Conservation (phyloP, 768 basidiomycete genomes). For the Serpula lacrymans region DNA sequence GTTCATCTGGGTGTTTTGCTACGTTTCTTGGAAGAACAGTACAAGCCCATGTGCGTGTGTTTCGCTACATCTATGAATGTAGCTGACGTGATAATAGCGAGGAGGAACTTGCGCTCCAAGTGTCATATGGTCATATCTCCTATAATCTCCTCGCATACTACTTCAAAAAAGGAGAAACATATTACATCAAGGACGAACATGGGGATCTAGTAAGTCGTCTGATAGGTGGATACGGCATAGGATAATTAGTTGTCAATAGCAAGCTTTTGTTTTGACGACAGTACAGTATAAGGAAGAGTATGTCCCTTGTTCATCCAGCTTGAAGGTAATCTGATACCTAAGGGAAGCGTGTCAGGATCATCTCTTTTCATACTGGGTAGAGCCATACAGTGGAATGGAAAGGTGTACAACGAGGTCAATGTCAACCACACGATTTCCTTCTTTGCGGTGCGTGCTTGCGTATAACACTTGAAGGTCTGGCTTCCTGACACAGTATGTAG, state of each 20-base stretch:
- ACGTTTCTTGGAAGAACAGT: constrained; percentile 9
- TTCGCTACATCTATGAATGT: not conserved
- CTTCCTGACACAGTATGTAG: no score
- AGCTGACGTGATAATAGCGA: no score
- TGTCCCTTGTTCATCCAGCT: no score
- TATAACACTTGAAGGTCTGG: no score
- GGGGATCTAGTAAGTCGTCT: constrained; percentile 11
- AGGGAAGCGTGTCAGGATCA: no score
- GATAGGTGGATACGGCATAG: constrained; percentile 13
- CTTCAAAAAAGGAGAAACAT: constrained; percentile 5
- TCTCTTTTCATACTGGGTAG: not conserved
- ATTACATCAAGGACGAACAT: not conserved
- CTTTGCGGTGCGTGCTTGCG: constrained; percentile 10
- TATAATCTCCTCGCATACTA: constrained; percentile 13
- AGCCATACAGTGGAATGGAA: constrained; percentile 10
- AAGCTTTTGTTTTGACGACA: no score
- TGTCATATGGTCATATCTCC: constrained; percentile 13
- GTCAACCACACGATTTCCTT: not conserved
- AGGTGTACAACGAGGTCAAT: constrained; percentile 1
- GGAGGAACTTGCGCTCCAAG: constrained; percentile 9
- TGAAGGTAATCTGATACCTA: no score
- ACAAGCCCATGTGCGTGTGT: constrained; percentile 12
- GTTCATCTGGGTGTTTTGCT: constrained; percentile 12
- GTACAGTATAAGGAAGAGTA: no score
- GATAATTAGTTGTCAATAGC: constrained; percentile 13